Base-by-base conservation (phyloP, 495 filamentous ascomycete genomes). In the Massariosphaeria phaeospora region DNA sequence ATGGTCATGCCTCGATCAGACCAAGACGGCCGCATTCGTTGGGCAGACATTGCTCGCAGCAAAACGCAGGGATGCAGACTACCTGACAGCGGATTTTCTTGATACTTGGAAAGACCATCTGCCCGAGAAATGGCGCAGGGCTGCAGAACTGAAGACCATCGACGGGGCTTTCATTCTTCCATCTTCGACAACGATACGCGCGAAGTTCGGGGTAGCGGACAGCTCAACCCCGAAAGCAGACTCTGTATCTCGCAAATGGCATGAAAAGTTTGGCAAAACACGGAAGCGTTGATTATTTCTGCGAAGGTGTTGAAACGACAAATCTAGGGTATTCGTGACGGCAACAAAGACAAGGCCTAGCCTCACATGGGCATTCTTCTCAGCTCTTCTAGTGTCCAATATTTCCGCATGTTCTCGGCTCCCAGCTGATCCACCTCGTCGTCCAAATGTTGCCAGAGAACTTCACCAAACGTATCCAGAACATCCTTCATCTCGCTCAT, bases 401-500 rank as follows among this genome's bases (percentile, higher is more conserved):
- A 89, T 62, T 77, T 80, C 63, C 89, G 75, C 91, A 96, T 95
- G 67, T 89, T 91, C 65, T 93, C 87, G 38, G 89, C 67, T 26
- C 67, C 50, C 44, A 74, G 48, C 63, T 72, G 41, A 56, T 44
- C 59, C 35, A 73, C 72, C 56, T 73, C 70, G 27, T 67, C 65
- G 44, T 72, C 69, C 57, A 73, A 60, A 69, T 73, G 70, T 62
- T 50, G 20, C 70, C 70, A 73, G 35, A 73, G 47, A 57, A 73
- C 69, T 33, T 26, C 51, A 39, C 72, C 78, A 67, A 82, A 84
- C 4, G 51, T 57, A 31, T 84, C 81, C 84, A 95, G 84, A 61
- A 86, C 73, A 44, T 67, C 70, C 70, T 83, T 85, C 69, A 95
- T 57, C 66, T 84, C 80, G 15, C 65, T 68, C 64, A 90, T 70